These are phyloP conservation scores for Eimeria zaria DNA, from an alignment of 169 alveolate genomes.

Conservation along the genomic window DNA sequence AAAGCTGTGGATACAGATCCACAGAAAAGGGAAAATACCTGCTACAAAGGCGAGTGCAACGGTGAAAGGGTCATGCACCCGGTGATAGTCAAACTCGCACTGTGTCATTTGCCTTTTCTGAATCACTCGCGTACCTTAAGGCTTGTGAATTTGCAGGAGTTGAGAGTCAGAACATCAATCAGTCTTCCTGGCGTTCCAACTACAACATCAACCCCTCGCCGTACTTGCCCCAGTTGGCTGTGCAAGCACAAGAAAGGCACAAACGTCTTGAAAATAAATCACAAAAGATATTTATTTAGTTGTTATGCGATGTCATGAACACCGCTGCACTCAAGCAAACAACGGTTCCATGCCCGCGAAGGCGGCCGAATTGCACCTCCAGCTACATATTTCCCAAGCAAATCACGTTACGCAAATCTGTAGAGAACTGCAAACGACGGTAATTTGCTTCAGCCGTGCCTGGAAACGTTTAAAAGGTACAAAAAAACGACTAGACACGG, in stretches of 20 bases:
- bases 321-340: background rate
- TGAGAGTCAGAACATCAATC: constrained; percentile 82
- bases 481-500: background rate
- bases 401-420: background rate
- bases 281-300: background rate
- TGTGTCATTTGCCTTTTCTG: background rate
- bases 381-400: background rate
- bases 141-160: constrained; percentile 68
- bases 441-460: background rate
- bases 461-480: background rate
- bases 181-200: constrained; percentile 85
- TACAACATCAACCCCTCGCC: constrained; percentile 83
- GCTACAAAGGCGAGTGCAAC: background rate
- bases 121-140: constrained; percentile 46
- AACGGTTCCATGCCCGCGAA: background rate
- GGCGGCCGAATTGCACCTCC: background rate
- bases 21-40: background rate
- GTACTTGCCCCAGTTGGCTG: constrained; percentile 84
- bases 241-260: background rate
- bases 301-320: background rate
- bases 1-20: background rate
- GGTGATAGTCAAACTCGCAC: background rate
- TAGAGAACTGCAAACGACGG: background rate
- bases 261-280: background rate
- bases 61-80: background rate